These are phyloP conservation scores for Fomitopsis pinicola DNA, from an alignment of 1,284 basidiomycete genomes.

Conservation along the genomic window DNA sequence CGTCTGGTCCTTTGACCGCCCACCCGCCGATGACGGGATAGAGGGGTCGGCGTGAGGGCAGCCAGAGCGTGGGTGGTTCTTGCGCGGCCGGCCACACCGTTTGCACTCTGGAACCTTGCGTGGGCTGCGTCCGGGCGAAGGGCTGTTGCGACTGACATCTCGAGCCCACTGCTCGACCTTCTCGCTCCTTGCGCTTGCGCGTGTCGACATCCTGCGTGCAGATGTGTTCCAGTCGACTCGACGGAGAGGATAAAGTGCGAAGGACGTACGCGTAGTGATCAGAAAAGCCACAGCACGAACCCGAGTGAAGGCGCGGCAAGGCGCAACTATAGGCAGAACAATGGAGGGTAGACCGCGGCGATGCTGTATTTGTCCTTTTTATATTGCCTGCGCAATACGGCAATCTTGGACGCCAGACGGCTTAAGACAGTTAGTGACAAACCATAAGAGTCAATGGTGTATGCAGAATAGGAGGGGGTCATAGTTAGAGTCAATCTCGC, in stretches of 20 bases:
- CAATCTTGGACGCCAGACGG: too few species aligned
- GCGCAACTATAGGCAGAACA: too few species aligned
- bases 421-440: too few species aligned
- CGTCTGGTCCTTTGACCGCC: background rate
- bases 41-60: slow-evolving; percentile 38
- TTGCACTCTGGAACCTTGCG: slow-evolving; percentile 31
- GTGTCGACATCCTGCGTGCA: background rate
- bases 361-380: too few species aligned
- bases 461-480: too few species aligned
- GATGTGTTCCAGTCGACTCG: background rate
- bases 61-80: slow-evolving; percentile 54
- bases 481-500: background rate
- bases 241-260: background rate
- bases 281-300: too few species aligned
- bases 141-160: background rate
- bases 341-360: too few species aligned
- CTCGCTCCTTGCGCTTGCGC: background rate
- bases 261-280: background rate
- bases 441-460: too few species aligned
- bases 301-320: too few species aligned
- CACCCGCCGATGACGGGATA: slow-evolving; percentile 18
- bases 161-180: background rate
- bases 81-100: slow-evolving; percentile 47
- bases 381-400: too few species aligned
- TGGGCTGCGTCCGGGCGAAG: slow-evolving; percentile 1